These are phyloP conservation scores for Pythium insidiosum DNA, from an alignment of 352 stramenopile species.

Conservation along the genomic window DNA sequence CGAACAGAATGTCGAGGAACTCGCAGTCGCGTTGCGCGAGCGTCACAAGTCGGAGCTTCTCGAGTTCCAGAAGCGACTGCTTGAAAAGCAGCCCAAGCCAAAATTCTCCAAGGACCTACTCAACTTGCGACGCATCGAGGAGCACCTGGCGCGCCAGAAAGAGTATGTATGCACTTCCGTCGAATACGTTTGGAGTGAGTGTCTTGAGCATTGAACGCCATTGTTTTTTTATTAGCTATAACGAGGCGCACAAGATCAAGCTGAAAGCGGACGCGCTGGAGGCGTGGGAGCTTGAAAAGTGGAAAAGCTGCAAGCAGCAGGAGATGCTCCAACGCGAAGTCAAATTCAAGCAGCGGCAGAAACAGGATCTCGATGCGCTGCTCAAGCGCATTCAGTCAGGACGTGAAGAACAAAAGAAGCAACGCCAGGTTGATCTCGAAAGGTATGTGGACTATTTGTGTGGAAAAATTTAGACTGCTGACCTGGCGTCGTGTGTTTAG, in stretches of 20 bases:
- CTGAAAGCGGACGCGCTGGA: slow-evolving; percentile 92
- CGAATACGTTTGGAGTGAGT: background rate
- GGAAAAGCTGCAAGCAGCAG: slow-evolving; percentile 91
- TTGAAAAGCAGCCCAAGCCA: slow-evolving; percentile 86
- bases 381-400: slow-evolving; percentile 93
- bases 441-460: too few species aligned
- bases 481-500: slow-evolving; percentile 18
- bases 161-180: slow-evolving; percentile 30
- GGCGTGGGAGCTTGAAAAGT: slow-evolving; percentile 93
- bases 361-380: slow-evolving; percentile 90
- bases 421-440: slow-evolving; percentile 91
- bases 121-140: slow-evolving; percentile 91
- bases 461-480: too few species aligned
- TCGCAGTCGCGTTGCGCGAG: slow-evolving; percentile 89
- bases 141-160: slow-evolving; percentile 88
- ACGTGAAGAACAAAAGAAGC: slow-evolving; percentile 93
- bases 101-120: slow-evolving; percentile 95
- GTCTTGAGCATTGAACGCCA: background rate
- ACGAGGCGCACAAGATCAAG: slow-evolving; percentile 96
- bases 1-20: slow-evolving; percentile 86
- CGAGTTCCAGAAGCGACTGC: slow-evolving; percentile 89
- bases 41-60: slow-evolving; percentile 84
- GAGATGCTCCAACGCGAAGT: slow-evolving; percentile 93
- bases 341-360: slow-evolving; percentile 92
- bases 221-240: slow-evolving; percentile 50